These are phyloP conservation scores for Acanthamoeba polyphaga DNA, from an alignment of 208 protist species.

Conservation along the genomic window DNA sequence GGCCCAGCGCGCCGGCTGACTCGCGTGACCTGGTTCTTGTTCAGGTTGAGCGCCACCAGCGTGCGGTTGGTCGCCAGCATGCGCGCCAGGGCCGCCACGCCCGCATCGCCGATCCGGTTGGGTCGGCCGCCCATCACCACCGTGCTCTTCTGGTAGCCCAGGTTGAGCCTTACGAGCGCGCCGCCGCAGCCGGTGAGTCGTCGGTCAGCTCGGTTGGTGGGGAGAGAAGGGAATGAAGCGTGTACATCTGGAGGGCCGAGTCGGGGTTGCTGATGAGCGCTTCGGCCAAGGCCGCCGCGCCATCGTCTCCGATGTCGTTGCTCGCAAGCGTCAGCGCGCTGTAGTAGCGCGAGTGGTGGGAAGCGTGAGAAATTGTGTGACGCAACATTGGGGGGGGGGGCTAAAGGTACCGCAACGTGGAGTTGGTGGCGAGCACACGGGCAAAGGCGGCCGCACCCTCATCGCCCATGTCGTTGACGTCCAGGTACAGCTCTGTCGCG, in stretches of 20 bases:
- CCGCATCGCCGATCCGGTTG: constrained; percentile 11
- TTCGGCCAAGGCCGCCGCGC: constrained; percentile 3
- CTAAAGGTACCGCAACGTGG: background rate
- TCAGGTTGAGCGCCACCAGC: background rate
- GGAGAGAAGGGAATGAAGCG: background rate
- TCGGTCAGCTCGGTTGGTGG: background rate
- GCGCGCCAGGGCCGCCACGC: constrained; percentile 27
- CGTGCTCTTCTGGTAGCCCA: constrained; percentile 60
- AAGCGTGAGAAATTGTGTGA: background rate
- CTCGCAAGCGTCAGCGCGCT: constrained; percentile 18
- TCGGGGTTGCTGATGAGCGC: background rate
- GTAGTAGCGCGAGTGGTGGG: background rate
- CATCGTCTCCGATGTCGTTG: constrained; percentile 65
- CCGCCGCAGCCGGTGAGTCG: no score
- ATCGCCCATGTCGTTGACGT: constrained; percentile 38
- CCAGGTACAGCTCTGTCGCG: constrained; percentile 12
- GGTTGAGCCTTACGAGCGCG: background rate
- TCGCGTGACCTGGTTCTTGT: background rate
- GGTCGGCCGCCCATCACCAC: constrained; percentile 25
- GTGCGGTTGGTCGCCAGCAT: constrained; percentile 5
- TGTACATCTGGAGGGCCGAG: constrained; percentile 42
- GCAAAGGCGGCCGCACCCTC: constrained; percentile 32
- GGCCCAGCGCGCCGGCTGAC: background rate
- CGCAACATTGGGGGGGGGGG: no score
- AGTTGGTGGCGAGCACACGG: background rate